These are phyloP conservation scores for Yarrowia bubula DNA, from an alignment of 805 yeast genomes.

Conservation along the genomic window DNA sequence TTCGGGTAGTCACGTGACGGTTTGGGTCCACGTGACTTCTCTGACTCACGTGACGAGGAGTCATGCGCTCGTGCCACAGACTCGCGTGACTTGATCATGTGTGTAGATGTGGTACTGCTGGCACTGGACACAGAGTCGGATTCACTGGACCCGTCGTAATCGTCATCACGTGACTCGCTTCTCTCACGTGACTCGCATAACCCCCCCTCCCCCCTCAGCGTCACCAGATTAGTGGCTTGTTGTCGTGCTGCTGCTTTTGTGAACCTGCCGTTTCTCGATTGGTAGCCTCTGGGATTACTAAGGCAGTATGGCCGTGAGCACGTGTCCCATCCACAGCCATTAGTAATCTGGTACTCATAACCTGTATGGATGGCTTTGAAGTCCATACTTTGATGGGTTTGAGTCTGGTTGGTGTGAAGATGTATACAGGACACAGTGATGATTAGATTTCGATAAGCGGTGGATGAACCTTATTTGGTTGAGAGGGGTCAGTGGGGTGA, in stretches of 20 bases:
- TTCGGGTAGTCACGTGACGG: background rate
- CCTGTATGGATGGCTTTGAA: background rate
- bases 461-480: background rate
- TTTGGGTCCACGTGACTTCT: background rate
- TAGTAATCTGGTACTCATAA: background rate
- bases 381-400: background rate
- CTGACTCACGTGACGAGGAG: background rate
- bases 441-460: constrained; percentile 17
- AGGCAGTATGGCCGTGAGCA: constrained; percentile 4
- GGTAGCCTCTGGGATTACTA: background rate
- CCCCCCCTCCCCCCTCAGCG: background rate
- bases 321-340: constrained; percentile 1
- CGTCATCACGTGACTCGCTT: background rate
- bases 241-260: constrained; percentile 6
- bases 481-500: background rate
- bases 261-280: constrained; percentile 1
- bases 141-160: background rate
- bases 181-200: background rate
- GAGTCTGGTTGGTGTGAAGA: background rate
- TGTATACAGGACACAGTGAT: background rate
- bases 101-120: too few relatives aligned
- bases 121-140: too few relatives aligned
- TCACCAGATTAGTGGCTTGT: constrained; percentile 7
- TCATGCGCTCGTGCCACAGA: background rate
- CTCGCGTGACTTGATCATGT: background rate